Percentiles rank a stretch among this genome's conserved stretches.
Conservation (phyloP, 768 basidiomycete genomes). For the Pleurotus cornucopiae region DNA sequence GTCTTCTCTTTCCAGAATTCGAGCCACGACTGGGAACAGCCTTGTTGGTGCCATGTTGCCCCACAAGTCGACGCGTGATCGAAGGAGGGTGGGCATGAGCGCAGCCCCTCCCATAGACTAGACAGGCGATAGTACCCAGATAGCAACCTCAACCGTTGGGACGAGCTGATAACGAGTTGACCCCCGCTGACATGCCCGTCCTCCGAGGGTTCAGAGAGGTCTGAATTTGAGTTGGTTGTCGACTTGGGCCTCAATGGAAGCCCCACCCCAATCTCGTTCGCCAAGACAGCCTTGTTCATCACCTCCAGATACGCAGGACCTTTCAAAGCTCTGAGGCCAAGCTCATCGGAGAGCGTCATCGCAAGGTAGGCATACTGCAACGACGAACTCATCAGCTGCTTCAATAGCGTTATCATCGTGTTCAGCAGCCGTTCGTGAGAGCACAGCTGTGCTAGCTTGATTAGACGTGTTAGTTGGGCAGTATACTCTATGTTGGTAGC, state of each 20-base stretch:
- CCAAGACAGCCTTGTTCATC: constrained; percentile 57
- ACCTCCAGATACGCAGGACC: constrained; percentile 71
- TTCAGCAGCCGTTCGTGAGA: constrained; percentile 54
- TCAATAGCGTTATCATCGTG: constrained; percentile 55
- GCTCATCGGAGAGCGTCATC: constrained; percentile 70
- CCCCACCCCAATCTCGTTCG: constrained; percentile 17
- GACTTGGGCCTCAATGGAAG: not conserved
- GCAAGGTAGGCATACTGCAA: constrained; percentile 68
- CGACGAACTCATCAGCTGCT: constrained; percentile 58
- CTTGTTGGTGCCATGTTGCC: constrained; percentile 69
- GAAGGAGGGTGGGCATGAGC: constrained; percentile 52
- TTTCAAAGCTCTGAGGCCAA: constrained; percentile 53
- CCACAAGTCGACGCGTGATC: constrained; percentile 62
- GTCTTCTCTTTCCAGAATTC: constrained; percentile 82
- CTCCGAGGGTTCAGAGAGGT: not conserved
- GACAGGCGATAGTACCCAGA: constrained; percentile 70
- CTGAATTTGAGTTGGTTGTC: not conserved
- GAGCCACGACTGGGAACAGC: constrained; percentile 68
- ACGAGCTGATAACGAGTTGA: constrained; percentile 43
- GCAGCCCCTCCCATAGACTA: constrained; percentile 60
- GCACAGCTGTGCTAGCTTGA: constrained; percentile 67
- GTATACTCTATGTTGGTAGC: constrained; percentile 23
- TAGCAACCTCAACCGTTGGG: constrained; percentile 63
- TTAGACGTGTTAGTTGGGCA: constrained; percentile 52
- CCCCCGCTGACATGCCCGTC: constrained; percentile 18